Base-by-base conservation (phyloP, 495 filamentous ascomycete species). In the Polyplosphaeria fusca region DNA sequence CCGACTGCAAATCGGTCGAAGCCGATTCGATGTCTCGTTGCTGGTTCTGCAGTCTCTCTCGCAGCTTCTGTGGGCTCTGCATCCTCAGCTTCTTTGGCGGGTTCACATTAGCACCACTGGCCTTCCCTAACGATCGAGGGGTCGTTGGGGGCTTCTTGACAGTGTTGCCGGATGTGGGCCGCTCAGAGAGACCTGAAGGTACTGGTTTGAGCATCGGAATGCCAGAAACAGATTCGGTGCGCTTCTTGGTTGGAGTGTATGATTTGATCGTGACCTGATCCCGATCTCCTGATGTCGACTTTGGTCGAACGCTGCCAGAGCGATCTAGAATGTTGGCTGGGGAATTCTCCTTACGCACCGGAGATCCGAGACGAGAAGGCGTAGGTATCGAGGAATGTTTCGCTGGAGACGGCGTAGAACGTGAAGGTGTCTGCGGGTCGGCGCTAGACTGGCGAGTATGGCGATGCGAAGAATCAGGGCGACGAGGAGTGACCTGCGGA, bases 61-160 rank as follows among this genome's bases (percentile, higher is more conserved):
- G 88, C 27, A 96, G 82, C 74, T 95, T 96, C 61, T 94, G 89
- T 0, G 92, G 88, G 39, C 86, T 91, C 70, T 95, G 91, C 70
- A 96, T 82, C 43, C 89, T 86, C 52, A 94, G 76, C 63, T 86
- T 93, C 60, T 55, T 57, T 3, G 64, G 26, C 38, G 55, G 23
- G 18, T 14, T 41, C 4, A 51, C 26, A 26, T 52, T 22, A 0
- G 42, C 40, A 16, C 30, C 30, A 20, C 41, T 16, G 0, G 58
- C n/a, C 30, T 61, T 63, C 3, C 28, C 52, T 18, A 55, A 52
- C n/a, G 64, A 53, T 2, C 53, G 52, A 4, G 59, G 28, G 28
- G 46, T 62, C 1, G 59, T 52, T 20, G 52, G 52, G 22, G 56
- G 58, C 2, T 53, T 5, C 46, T 69, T 70, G 40, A 64, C 41